Evolutionary conservation across 179 eudicot genomes (phyloP), one percentile per base, ranked within the genome.

Genomic region (Beta corolliflora): DNA sequence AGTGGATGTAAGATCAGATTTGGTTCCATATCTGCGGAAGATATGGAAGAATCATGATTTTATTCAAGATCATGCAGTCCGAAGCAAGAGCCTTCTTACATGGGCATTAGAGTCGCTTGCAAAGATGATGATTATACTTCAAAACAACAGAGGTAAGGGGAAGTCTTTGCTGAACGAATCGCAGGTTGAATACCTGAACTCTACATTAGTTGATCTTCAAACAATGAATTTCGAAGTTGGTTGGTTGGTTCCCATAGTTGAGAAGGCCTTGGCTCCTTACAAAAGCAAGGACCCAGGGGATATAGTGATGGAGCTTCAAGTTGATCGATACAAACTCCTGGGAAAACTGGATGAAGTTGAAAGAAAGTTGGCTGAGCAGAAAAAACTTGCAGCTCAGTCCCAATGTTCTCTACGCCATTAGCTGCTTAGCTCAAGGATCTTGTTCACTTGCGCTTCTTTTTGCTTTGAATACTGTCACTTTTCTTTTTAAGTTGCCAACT

Each of bases 241-340:
- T 2, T 77, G 72, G 80, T 7, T 77, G 58, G 80, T 77, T 65
- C 80, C 71, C 9, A 14, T 74, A n/a, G 77, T 74, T 9, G 63
- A 74, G 77, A 25, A 55, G 77, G 21, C 61, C 15, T 55, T 56
- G 65, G 64, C 77, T 25, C 77, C 21, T 74, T 54, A 74, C 23
- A 74, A 55, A 48, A 74, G 65, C 65, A 77, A 77, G 71, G 71
- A 48, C 12, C 79, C 52, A n/a, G 55, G 16, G 9, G 59, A 23
- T 77, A 25, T 13, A 10, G 29, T 48, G 50, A 23, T 23, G 56
- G 79, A 77, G 58, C 79, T 77, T 46, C 16, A 61, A 45, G 50
- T 50, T 44, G 53, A 44, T 18, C 48, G 55, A 48, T 45, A 21
- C 55, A 77, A 25, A 59, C 79, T 77, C 56, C 71, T 63, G 25